A percentile compares a stretch with the other conserved stretches of the same genome.
Evolutionary conservation across 1,284 basidiomycete genomes (phyloP).

Genomic region (Tilletia indica): DNA sequence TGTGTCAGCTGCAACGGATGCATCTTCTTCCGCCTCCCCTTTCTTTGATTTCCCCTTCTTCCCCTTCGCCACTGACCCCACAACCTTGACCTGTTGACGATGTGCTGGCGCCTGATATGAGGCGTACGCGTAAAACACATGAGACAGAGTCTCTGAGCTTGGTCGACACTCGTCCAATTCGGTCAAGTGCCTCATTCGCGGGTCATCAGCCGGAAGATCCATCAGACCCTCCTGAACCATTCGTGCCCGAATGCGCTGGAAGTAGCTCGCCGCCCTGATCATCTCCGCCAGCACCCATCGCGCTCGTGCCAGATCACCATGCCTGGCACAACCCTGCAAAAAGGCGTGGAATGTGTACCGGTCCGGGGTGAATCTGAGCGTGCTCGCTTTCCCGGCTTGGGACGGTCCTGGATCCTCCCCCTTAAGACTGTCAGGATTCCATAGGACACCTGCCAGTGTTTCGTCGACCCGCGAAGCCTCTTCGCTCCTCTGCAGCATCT

Average conservation of each 20-base stretch:
- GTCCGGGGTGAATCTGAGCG: slow-evolving; percentile 64
- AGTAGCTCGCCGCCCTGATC: slow-evolving; percentile 58
- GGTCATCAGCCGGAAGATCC: not conserved
- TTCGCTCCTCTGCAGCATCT: slow-evolving; percentile 71
- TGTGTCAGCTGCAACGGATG: no score
- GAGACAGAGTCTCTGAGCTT: slow-evolving; percentile 73
- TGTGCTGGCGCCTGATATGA: slow-evolving; percentile 65
- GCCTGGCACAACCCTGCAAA: slow-evolving; percentile 81
- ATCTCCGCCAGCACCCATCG: slow-evolving; percentile 91
- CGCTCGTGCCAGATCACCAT: slow-evolving; percentile 76
- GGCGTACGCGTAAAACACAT: slow-evolving; percentile 85
- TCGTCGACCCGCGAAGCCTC: slow-evolving; percentile 50
- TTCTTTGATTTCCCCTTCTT: not conserved
- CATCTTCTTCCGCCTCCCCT: not conserved
- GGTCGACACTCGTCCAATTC: slow-evolving; percentile 56
- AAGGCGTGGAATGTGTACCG: slow-evolving; percentile 74
- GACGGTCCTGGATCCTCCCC: not conserved
- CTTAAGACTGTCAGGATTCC: not conserved
- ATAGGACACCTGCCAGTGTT: slow-evolving; percentile 19
- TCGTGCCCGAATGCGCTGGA: not conserved
- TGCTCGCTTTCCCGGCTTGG: not conserved
- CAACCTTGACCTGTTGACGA: slow-evolving; percentile 18
- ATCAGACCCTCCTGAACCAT: not conserved
- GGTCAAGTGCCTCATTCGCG: slow-evolving; percentile 31
- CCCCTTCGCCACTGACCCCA: not conserved